Base-by-base conservation (phyloP, 371 early-diverging fungal species). In the Lichtheimia ramosa region DNA sequence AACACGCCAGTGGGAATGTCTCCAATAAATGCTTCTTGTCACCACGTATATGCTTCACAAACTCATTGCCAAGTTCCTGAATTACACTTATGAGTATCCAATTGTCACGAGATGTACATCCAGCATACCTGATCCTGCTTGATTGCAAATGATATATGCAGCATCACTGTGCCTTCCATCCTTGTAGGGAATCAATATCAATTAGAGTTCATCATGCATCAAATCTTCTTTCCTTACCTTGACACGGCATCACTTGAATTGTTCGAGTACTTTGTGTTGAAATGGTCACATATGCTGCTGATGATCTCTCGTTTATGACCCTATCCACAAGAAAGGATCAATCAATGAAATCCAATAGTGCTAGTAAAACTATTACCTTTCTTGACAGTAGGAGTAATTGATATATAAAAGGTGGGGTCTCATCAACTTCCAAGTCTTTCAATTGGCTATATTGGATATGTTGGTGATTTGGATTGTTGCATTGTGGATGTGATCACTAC, bases 141-240 rank as follows among this genome's bases (percentile, higher is more conserved):
- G 20, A 85, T 74, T 14, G 86, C 86, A 63, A 83, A 87, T 24
- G 80, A 71, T 24, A 87, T 68, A 54, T 87, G 86, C 21, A 87
- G 68, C 65, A 87, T 81, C 6, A 81, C 81, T 5, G 83, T 85
- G 24, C 86, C 84, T 69, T 85, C 82, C 56, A 83, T 77, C 3
- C 71, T 46, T 3, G 10, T 21, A 46, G 1, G 21, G 5, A 25
- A 25, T 25, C 2, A 21, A 18, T 10, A 3, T 2, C 16, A 2
- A 21, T 21, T 8, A 46, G n/a, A 8, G 0, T 34, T 2, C 2
- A 8, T 2, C 5, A 34, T 34, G 0, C 34, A 34, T 34, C 10
- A 46, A 12, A 43, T 43, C 6, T 7, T 27, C 3, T 34, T 2
- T 8, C 6, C 34, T 6, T 34, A 34, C 34, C 34, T 6, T 34